These are phyloP conservation scores for Angomonas ambiguus DNA, from an alignment of 208 protist species.

Conservation along the genomic window DNA sequence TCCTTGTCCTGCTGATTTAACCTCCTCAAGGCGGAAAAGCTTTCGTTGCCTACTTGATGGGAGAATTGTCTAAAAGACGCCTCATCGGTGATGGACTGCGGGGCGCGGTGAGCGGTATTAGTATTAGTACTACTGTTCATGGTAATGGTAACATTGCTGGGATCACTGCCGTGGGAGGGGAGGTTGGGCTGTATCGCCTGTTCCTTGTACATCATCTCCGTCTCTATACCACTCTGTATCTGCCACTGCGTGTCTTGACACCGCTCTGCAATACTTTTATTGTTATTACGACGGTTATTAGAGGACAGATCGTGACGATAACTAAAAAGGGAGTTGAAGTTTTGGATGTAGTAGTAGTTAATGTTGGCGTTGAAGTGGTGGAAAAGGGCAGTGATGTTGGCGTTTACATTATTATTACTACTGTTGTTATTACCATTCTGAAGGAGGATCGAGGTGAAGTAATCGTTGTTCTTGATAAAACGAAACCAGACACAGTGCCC, in stretches of 20 bases:
- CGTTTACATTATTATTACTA: too few species aligned
- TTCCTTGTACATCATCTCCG: neutral
- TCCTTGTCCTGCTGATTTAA: too few species aligned
- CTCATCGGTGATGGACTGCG: too few species aligned
- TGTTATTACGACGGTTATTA: neutral
- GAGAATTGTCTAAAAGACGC: neutral
- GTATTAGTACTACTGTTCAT: neutral
- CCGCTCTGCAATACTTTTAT: neutral
- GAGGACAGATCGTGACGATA: neutral
- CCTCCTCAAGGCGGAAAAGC: too few species aligned
- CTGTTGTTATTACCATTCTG: neutral
- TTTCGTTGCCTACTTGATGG: too few species aligned
- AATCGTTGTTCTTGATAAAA: neutral
- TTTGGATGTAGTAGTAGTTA: neutral
- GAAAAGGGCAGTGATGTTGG: neutral
- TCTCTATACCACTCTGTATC: neutral
- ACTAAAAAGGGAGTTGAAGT: neutral
- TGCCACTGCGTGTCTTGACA: neutral
- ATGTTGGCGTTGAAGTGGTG: neutral
- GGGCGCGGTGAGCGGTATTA: conserved; percentile 1
- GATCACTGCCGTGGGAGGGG: neutral
- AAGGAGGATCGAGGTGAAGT: neutral
- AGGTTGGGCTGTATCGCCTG: too few species aligned
- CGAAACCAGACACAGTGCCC: neutral
- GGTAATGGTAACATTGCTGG: neutral